A percentile compares a stretch with the other conserved stretches of the same genome.
Evolutionary conservation across 192 early-diverging fungal species (phyloP).

Genomic region (Thoreauomyces humboldtii): DNA sequence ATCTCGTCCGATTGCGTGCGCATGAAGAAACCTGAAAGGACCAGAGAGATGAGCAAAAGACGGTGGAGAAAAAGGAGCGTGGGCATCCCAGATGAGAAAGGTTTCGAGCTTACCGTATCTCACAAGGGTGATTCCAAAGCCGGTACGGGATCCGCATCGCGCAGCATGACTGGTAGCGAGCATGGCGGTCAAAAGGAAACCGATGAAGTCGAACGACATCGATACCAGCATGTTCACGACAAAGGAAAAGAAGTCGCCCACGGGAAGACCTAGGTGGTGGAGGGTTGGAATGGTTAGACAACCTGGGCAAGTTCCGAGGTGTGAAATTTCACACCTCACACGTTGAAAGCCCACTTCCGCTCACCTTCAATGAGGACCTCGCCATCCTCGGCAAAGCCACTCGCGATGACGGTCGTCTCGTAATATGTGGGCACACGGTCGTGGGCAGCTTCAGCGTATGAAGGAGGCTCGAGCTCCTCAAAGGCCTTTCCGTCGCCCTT

Average conservation of each 20-base stretch:
- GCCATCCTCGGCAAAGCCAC: conserved; percentile 67
- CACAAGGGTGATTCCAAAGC: conserved; percentile 41
- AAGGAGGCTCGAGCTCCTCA: conserved; percentile 47
- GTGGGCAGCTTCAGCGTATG: conserved; percentile 75
- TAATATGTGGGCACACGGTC: conserved; percentile 75
- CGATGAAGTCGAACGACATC: conserved; percentile 49
- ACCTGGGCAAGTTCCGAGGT: neutral
- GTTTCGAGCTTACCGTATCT: conserved; percentile 26
- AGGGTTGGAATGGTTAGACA: neutral
- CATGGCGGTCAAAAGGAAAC: conserved; percentile 89
- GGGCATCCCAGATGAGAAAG: neutral
- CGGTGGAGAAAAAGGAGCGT: neutral
- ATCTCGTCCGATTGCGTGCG: conserved; percentile 23
- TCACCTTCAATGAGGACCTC: conserved; percentile 78
- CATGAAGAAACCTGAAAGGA: conserved; percentile 7
- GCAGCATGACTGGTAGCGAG: conserved; percentile 88
- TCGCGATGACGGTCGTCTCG: conserved; percentile 72
- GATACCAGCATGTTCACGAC: conserved; percentile 73
- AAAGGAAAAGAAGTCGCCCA: conserved; percentile 75
- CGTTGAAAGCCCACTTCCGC: too few relatives aligned
- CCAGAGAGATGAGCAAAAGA: neutral
- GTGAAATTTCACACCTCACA: neutral
- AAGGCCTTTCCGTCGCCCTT: conserved; percentile 20
- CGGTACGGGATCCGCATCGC: conserved; percentile 32
- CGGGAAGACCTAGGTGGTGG: conserved; percentile 75